Conservation (phyloP, 768 basidiomycete genomes). For the Pleurotus tuoliensis region DNA sequence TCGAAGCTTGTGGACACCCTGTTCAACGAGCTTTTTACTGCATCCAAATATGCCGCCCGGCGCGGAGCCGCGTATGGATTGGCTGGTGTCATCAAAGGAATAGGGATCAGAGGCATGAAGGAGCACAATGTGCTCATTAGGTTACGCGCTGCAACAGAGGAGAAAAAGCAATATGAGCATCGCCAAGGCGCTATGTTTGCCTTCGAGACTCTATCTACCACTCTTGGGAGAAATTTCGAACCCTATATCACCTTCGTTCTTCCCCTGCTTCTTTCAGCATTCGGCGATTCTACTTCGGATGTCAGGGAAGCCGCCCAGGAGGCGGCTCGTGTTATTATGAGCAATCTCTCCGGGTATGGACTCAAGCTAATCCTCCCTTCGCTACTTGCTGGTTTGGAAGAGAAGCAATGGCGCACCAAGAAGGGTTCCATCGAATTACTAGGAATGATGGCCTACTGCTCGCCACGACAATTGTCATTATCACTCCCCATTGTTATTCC, state of each 20-base stretch:
- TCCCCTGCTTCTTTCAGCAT: slow-evolving; percentile 76
- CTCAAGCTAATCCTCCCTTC: slow-evolving; percentile 94
- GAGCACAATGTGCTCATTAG: slow-evolving; percentile 75
- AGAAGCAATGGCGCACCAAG: slow-evolving; percentile 98
- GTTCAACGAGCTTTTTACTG: slow-evolving; percentile 71
- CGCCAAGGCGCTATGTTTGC: slow-evolving; percentile 95
- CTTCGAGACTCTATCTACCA: slow-evolving; percentile 85
- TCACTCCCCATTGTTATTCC: slow-evolving; percentile 97
- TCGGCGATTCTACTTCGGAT: slow-evolving; percentile 83
- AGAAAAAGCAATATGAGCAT: slow-evolving; percentile 84
- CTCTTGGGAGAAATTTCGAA: slow-evolving; percentile 88
- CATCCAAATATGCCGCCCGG: slow-evolving; percentile 86
- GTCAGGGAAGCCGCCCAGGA: slow-evolving; percentile 94
- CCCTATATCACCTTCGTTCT: slow-evolving; percentile 85
- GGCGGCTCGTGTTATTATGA: slow-evolving; percentile 92
- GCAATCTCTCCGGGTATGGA: slow-evolving; percentile 88
- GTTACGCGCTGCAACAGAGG: slow-evolving; percentile 72
- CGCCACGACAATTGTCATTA: slow-evolving; percentile 89
- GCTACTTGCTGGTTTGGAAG: slow-evolving; percentile 85
- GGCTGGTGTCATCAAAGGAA: slow-evolving; percentile 89
- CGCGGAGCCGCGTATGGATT: slow-evolving; percentile 97
- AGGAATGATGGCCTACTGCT: slow-evolving; percentile 99
- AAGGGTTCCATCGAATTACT: slow-evolving; percentile 95
- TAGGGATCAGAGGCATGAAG: slow-evolving; percentile 82
- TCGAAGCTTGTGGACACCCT: slow-evolving; percentile 69